Conservation (phyloP, 176 grass and related monocot genomes). For the Canna indica region DNA sequence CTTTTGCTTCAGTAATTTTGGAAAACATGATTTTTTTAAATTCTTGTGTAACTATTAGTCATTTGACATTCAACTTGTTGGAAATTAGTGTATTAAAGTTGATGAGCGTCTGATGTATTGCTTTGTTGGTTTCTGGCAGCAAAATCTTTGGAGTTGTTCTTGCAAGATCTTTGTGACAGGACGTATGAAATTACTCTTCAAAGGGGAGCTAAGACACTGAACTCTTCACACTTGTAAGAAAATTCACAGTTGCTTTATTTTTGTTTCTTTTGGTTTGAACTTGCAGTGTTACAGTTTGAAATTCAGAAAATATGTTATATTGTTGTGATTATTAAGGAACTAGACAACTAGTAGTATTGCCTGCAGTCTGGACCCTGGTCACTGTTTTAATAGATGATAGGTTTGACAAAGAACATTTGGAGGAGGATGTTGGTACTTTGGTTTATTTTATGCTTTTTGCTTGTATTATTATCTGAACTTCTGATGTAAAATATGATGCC, state of each 20-base stretch:
- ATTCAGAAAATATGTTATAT: not conserved
- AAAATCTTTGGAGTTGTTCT: constrained; percentile 92
- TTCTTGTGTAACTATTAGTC: not conserved
- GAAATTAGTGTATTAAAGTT: not conserved
- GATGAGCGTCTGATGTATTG: constrained; percentile 7
- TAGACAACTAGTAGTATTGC: not conserved
- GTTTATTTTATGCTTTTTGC: not conserved
- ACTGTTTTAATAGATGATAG: not conserved
- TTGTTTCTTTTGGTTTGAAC: constrained; percentile 10
- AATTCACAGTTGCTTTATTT: not conserved
- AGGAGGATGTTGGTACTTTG: not conserved
- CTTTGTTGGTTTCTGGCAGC: constrained; percentile 39
- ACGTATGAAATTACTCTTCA: constrained; percentile 93
- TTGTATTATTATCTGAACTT: not conserved
- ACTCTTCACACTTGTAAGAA: constrained; percentile 94
- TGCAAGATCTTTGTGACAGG: constrained; percentile 95
- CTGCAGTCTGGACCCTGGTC: not conserved
- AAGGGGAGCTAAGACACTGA: constrained; percentile 95
- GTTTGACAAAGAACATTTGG: not conserved
- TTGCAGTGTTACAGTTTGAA: not conserved
- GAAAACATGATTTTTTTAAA: not conserved
- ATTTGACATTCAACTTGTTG: not conserved
- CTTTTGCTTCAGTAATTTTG: not conserved
- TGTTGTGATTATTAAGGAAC: not conserved
- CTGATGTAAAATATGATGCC: not conserved